Evolutionary conservation across 345 rosid species (phyloP).

Genomic region (Schrenkiella parvula): DNA sequence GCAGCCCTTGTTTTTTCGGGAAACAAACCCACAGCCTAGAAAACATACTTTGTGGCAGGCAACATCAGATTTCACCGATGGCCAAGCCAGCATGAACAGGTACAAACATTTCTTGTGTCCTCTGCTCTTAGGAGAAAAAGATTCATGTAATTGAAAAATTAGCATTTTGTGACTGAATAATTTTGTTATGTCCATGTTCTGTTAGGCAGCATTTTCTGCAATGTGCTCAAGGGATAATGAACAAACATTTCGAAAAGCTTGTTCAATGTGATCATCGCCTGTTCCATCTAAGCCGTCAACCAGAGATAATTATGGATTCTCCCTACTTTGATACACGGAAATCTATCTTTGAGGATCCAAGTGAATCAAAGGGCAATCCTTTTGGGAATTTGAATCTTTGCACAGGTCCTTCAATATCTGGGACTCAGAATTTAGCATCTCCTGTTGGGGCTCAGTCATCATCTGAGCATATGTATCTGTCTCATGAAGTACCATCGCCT

Average conservation of each 20-base stretch:
- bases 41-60: constrained; percentile 99
- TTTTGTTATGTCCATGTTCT: not conserved
- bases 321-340: constrained; percentile 68
- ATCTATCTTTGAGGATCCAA: constrained; percentile 69
- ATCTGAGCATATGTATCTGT: constrained; percentile 55
- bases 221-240: constrained; percentile 81
- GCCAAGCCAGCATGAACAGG: constrained; percentile 89
- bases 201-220: constrained; percentile 91
- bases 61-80: constrained; percentile 95
- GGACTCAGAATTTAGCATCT: constrained; percentile 58
- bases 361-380: constrained; percentile 49
- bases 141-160: not conserved
- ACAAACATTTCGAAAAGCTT: constrained; percentile 91
- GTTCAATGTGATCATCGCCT: constrained; percentile 92
- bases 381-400: constrained; percentile 40
- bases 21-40: constrained; percentile 97
- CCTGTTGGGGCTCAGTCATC: constrained; percentile 70
- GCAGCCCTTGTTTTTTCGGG: constrained; percentile 94
- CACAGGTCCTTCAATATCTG: constrained; percentile 43
- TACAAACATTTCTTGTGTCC: constrained; percentile 26
- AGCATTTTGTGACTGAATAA: not conserved
- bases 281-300: constrained; percentile 75
- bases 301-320: constrained; percentile 65
- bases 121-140: not conserved
- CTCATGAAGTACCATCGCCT: constrained; percentile 78